These are phyloP conservation scores for Neofusicoccum kwambonambiense DNA, from an alignment of 2,329 filamentous ascomycete genomes.

Conservation along the genomic window DNA sequence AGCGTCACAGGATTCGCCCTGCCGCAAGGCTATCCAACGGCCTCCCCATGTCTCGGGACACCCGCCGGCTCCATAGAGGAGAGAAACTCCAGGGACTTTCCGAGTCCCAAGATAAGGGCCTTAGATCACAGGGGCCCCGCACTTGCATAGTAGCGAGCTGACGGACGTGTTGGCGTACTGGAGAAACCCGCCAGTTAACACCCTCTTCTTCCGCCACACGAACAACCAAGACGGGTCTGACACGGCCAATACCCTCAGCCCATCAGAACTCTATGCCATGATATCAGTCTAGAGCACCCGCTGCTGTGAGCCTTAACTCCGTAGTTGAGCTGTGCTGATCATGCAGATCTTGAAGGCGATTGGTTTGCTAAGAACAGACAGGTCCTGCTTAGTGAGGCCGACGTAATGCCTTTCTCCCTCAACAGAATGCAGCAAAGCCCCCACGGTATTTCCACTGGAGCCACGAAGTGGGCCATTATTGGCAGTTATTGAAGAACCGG, in stretches of 20 bases:
- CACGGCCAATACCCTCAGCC: not conserved
- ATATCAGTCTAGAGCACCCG: not conserved
- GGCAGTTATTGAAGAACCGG: not conserved
- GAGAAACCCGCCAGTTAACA: not conserved
- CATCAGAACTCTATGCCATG: conserved; percentile 3
- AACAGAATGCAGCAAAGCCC: not conserved
- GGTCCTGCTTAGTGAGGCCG: conserved; percentile 10
- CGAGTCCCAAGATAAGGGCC: not conserved
- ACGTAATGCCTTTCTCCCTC: not conserved
- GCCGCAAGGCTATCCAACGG: conserved; percentile 9
- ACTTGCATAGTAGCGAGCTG: conserved; percentile 1
- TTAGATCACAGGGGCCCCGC: conserved; percentile 3
- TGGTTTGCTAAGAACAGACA: not conserved
- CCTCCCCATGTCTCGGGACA: conserved; percentile 1
- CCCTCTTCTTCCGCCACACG: not conserved
- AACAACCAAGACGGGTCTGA: not conserved
- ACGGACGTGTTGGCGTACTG: conserved; percentile 1
- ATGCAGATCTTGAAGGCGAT: not conserved
- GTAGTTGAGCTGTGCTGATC: not conserved
- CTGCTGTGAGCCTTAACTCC: not conserved
- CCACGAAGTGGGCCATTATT: not conserved
- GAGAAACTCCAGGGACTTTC: not conserved
- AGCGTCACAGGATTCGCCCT: conserved; percentile 4
- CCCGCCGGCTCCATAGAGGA: not conserved
- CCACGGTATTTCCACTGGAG: not conserved